Conservation (phyloP, 495 filamentous ascomycete species). For the Oleoguttula mirabilis region DNA sequence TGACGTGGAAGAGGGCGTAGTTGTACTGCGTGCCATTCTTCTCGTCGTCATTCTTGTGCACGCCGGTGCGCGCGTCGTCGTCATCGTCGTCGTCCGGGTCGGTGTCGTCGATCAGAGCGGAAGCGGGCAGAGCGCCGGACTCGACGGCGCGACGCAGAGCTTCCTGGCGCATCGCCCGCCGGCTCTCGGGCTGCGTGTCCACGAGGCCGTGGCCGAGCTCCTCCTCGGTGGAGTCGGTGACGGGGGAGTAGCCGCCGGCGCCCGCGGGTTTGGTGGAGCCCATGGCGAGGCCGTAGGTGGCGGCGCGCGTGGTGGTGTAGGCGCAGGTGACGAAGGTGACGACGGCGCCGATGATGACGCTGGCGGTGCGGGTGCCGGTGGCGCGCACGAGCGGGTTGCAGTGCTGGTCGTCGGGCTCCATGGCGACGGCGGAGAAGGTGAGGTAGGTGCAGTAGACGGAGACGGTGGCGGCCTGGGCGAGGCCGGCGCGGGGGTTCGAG, state of each 20-base stretch:
- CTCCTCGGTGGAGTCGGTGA: constrained; percentile 43
- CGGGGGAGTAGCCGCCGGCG: constrained; percentile 34
- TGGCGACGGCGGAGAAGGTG: constrained; percentile 94
- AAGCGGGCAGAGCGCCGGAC: constrained; percentile 79
- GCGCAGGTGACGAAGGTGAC: constrained; percentile 95
- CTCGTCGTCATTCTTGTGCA: constrained; percentile 62
- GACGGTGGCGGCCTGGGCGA: constrained; percentile 95
- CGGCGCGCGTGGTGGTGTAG: constrained; percentile 93
- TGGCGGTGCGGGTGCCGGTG: constrained; percentile 77
- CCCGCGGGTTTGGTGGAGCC: constrained; percentile 45
- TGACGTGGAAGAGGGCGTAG: constrained; percentile 92
- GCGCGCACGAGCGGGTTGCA: constrained; percentile 92
- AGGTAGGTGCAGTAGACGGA: constrained; percentile 97
- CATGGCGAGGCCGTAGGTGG: constrained; percentile 82
- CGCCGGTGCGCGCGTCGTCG: constrained; percentile 43
- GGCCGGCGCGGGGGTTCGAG: constrained; percentile 80
- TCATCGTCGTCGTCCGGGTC: constrained; percentile 49
- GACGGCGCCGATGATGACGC: constrained; percentile 80
- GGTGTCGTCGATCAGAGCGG: constrained; percentile 70
- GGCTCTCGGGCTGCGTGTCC: constrained; percentile 68
- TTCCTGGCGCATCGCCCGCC: constrained; percentile 83
- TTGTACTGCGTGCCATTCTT: constrained; percentile 82
- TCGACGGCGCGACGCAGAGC: constrained; percentile 86
- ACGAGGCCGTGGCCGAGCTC: constrained; percentile 76
- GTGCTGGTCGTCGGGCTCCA: constrained; percentile 90